Conservation (phyloP, 495 filamentous ascomycete species). For the Hyaloscypha finlandica region DNA sequence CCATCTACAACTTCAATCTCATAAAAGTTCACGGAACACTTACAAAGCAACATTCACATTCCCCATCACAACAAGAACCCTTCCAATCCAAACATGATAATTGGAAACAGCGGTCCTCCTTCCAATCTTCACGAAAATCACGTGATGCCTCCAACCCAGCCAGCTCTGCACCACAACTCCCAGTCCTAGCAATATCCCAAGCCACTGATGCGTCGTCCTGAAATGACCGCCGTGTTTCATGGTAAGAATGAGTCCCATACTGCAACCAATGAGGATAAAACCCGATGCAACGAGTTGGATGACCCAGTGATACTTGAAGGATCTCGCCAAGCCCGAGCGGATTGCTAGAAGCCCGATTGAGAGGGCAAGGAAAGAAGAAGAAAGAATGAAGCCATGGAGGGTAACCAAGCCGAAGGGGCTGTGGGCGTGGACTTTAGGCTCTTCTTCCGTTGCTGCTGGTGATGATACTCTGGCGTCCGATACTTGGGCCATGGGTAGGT, state of each 20-base stretch:
- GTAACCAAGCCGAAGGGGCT: constrained; percentile 12
- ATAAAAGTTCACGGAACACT: neutral
- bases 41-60: constrained; percentile 19
- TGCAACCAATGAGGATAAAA: constrained; percentile 12
- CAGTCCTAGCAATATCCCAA: constrained; percentile 8
- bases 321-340: constrained; percentile 11
- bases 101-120: constrained; percentile 5
- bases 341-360: constrained; percentile 12
- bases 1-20: no score
- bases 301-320: constrained; percentile 21
- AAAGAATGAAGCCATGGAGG: constrained; percentile 14
- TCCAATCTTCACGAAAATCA: constrained; percentile 12
- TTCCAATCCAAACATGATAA: constrained; percentile 18
- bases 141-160: constrained; percentile 19
- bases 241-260: constrained; percentile 12
- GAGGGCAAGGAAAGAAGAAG: constrained; percentile 7
- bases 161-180: constrained; percentile 2
- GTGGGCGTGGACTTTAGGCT: constrained; percentile 13
- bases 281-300: constrained; percentile 8
- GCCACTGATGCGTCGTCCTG: constrained; percentile 13
- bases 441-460: neutral
- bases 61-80: constrained; percentile 8
- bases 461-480: neutral
- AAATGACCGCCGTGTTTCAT: constrained; percentile 16
- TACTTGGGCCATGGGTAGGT: constrained; percentile 5